Evolutionary conservation across 1,139 yeast species (phyloP).

Genomic region (Diutina ranongensis): DNA sequence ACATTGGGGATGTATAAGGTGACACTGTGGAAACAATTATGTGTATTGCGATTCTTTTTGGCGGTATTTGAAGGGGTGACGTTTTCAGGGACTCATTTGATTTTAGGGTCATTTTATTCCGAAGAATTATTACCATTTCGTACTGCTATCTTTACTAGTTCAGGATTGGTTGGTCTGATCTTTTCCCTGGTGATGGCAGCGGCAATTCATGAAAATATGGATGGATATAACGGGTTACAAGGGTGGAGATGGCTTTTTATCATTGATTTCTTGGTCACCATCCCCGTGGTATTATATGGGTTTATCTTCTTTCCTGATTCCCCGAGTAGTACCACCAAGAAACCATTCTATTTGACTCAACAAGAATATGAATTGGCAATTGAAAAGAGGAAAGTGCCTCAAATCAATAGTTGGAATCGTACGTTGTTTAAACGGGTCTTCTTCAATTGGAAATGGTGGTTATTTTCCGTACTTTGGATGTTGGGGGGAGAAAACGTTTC

Average conservation of each 20-base stretch:
- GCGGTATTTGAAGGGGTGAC: slow-evolving; percentile 5
- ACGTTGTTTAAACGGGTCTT: slow-evolving; percentile 34
- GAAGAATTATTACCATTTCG: slow-evolving; percentile 36
- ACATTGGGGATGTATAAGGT: slow-evolving; percentile 13
- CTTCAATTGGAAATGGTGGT: slow-evolving; percentile 50
- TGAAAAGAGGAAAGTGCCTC: slow-evolving; percentile 23
- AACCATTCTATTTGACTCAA: slow-evolving; percentile 18
- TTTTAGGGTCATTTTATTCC: background rate
- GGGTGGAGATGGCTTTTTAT: slow-evolving; percentile 34
- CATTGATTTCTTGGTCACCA: slow-evolving; percentile 9
- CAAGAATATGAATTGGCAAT: slow-evolving; percentile 28
- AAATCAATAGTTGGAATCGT: slow-evolving; percentile 28
- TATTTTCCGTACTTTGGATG: slow-evolving; percentile 42
- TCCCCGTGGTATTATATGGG: slow-evolving; percentile 2
- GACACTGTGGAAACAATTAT: slow-evolving; percentile 29
- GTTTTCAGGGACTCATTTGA: slow-evolving; percentile 5
- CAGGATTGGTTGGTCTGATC: slow-evolving; percentile 42
- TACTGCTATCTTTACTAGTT: slow-evolving; percentile 40
- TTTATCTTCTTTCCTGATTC: slow-evolving; percentile 5
- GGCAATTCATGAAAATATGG: slow-evolving; percentile 23
- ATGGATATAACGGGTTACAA: slow-evolving; percentile 18
- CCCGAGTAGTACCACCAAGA: slow-evolving; percentile 8
- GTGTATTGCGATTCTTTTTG: slow-evolving; percentile 16
- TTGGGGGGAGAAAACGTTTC: slow-evolving; percentile 53
- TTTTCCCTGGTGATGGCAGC: slow-evolving; percentile 28